Evolutionary conservation across 2,329 filamentous ascomycete genomes (phyloP).

Genomic region (Westerdykella ornata): DNA sequence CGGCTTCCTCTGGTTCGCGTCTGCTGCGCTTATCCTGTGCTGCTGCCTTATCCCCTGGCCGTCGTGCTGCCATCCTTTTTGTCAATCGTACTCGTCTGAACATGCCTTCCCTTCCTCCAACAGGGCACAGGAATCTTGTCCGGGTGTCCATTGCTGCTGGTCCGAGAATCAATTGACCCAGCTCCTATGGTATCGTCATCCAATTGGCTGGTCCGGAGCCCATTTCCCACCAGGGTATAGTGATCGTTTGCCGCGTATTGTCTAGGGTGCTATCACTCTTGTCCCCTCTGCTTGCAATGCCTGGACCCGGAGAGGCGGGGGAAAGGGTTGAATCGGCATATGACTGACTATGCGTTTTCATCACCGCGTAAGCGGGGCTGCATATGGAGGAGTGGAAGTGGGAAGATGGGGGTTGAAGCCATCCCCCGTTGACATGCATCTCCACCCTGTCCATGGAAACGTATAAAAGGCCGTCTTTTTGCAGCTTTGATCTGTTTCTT

Average conservation of each 20-base stretch:
- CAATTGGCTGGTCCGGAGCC: slow-evolving; percentile 25
- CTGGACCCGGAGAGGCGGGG: slow-evolving; percentile 27
- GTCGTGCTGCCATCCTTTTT: slow-evolving; percentile 18
- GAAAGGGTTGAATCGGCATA: slow-evolving; percentile 33
- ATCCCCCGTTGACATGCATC: slow-evolving; percentile 26
- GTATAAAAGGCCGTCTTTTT: slow-evolving; percentile 36
- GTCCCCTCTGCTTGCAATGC: slow-evolving; percentile 18
- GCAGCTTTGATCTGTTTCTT: slow-evolving; percentile 13
- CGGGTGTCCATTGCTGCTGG: slow-evolving; percentile 25
- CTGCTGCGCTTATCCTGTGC: slow-evolving; percentile 35
- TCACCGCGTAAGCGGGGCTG: slow-evolving; percentile 36
- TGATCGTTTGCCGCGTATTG: slow-evolving; percentile 31
- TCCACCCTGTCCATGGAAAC: slow-evolving; percentile 10
- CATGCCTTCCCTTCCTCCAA: slow-evolving; percentile 23
- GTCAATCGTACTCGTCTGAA: slow-evolving; percentile 20
- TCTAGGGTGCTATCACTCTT: slow-evolving; percentile 9
- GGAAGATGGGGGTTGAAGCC: slow-evolving; percentile 29
- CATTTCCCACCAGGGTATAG: slow-evolving; percentile 26
- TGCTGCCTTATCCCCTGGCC: slow-evolving; percentile 27
- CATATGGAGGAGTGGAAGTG: slow-evolving; percentile 15
- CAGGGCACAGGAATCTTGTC: slow-evolving; percentile 28
- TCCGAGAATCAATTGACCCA: slow-evolving; percentile 21
- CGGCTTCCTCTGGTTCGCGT: slow-evolving; percentile 24
- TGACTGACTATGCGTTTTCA: slow-evolving; percentile 36
- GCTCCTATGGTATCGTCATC: slow-evolving; percentile 19